Percentiles rank a stretch among this genome's conserved stretches.
Evolutionary conservation across 306 rosid genomes (phyloP).

Genomic region (Quercus alba): DNA sequence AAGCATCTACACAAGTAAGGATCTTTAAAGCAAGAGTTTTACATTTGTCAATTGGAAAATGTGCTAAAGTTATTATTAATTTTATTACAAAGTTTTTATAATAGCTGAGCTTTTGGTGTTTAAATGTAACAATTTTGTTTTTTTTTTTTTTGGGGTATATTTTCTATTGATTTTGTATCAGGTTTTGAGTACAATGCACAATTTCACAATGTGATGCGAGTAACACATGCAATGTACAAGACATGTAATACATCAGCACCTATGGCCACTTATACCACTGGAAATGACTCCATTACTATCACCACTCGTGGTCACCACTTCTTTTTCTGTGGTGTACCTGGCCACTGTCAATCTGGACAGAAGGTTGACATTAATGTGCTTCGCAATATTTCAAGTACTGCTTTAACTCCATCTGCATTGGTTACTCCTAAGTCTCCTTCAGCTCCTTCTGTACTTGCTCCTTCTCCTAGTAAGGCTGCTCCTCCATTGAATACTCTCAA

Average conservation of each 20-base stretch:
- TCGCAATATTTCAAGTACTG: slow-evolving; percentile 13
- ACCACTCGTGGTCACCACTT: slow-evolving; percentile 68
- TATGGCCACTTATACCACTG: slow-evolving; percentile 57
- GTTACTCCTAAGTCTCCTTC: slow-evolving; percentile 18
- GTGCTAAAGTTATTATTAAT: no score
- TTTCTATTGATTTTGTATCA: slow-evolving; percentile 11
- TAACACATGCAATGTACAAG: slow-evolving; percentile 71
- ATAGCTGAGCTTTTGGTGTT: no score
- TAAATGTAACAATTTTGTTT: no score
- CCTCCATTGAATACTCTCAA: slow-evolving; percentile 19
- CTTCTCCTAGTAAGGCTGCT: slow-evolving; percentile 45
- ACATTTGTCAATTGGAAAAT: no score
- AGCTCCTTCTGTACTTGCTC: slow-evolving; percentile 39
- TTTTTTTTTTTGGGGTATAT: background rate
- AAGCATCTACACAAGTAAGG: no score
- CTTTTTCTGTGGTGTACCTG: slow-evolving; percentile 84
- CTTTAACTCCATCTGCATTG: slow-evolving; percentile 49
- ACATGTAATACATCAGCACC: slow-evolving; percentile 69
- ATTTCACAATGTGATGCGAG: slow-evolving; percentile 85
- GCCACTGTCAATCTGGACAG: slow-evolving; percentile 83
- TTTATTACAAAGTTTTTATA: no score
- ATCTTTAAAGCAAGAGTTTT: no score
- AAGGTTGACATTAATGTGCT: slow-evolving; percentile 70
- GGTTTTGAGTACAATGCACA: slow-evolving; percentile 62
- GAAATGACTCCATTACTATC: slow-evolving; percentile 68